phyloP scores from a whole-genome alignment of 192 early-diverging fungal species.

The Pilobolus umbonatus region DNA sequence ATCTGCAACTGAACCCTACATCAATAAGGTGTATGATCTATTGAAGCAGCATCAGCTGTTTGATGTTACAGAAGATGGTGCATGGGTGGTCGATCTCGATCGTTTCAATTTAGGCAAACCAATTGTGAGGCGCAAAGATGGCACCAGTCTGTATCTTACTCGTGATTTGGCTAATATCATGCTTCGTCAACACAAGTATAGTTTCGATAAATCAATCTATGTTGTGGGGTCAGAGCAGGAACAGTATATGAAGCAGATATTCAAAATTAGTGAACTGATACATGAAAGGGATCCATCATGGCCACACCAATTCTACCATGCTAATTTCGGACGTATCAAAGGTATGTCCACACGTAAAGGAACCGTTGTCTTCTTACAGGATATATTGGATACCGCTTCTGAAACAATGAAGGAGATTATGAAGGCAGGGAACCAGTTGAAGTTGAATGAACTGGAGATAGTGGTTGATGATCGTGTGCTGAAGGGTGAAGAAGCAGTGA shows the following conservation, averaged over 20 bases:
- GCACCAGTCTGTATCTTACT: slow-evolving; percentile 84
- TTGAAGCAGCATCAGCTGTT: slow-evolving; percentile 60
- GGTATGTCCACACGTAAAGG: slow-evolving; percentile 93
- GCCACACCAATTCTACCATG: slow-evolving; percentile 58
- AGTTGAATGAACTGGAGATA: slow-evolving; percentile 5
- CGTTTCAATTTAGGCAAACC: slow-evolving; percentile 70
- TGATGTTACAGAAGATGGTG: slow-evolving; percentile 62
- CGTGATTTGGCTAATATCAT: slow-evolving; percentile 88
- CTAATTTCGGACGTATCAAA: slow-evolving; percentile 85
- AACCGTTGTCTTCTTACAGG: slow-evolving; percentile 87
- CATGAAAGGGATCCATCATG: slow-evolving; percentile 20
- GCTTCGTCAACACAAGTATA: slow-evolving; percentile 65
- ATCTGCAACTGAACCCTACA: slow-evolving; percentile 69
- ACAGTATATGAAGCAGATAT: slow-evolving; percentile 83
- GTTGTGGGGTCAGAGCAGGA: slow-evolving; percentile 83
- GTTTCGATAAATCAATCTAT: slow-evolving; percentile 82
- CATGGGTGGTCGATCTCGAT: slow-evolving; percentile 73
- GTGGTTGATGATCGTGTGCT: too few relatives aligned
- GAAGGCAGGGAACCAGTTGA: slow-evolving; percentile 40
- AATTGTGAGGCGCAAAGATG: slow-evolving; percentile 74
- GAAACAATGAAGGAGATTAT: slow-evolving; percentile 71
- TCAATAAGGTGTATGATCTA: slow-evolving; percentile 59
- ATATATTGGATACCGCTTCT: slow-evolving; percentile 80
- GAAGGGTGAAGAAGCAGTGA: slow-evolving; percentile 55
- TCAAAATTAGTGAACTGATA: slow-evolving; percentile 76